phyloP scores from a whole-genome alignment of 2,329 filamentous ascomycete species.

The Exophiala sp. region DNA sequence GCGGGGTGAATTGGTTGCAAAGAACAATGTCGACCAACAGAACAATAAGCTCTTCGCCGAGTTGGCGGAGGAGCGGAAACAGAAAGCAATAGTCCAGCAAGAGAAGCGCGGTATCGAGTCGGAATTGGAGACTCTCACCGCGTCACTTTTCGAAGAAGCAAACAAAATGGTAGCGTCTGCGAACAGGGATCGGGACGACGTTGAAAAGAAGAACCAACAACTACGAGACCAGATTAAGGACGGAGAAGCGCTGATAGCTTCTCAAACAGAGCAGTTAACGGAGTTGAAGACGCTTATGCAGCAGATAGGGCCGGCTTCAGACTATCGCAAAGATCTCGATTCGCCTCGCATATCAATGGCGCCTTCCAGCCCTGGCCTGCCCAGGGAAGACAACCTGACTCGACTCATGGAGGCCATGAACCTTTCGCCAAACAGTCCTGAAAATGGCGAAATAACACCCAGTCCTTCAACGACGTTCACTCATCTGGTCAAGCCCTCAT shows the following conservation, averaged over 20 bases:
- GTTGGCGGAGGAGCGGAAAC: slow-evolving; percentile 62
- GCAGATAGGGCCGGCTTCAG: slow-evolving; percentile 59
- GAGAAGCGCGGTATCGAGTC: slow-evolving; percentile 88
- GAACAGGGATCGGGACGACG: slow-evolving; percentile 75
- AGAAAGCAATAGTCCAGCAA: slow-evolving; percentile 64
- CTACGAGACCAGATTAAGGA: slow-evolving; percentile 80
- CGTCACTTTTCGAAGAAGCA: slow-evolving; percentile 94
- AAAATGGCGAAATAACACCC: slow-evolving; percentile 53
- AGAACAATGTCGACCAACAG: slow-evolving; percentile 70
- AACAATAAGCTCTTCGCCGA: slow-evolving; percentile 58
- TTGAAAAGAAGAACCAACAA: slow-evolving; percentile 83
- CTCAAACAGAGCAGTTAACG: slow-evolving; percentile 86
- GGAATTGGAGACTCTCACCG: slow-evolving; percentile 85
- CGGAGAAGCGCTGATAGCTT: slow-evolving; percentile 78
- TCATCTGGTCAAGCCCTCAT: slow-evolving; percentile 76
- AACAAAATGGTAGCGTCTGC: slow-evolving; percentile 96
- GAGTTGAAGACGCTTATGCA: slow-evolving; percentile 93
- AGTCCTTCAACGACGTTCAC: slow-evolving; percentile 70
- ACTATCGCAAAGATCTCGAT: slow-evolving; percentile 66
- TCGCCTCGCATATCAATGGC: slow-evolving; percentile 64
- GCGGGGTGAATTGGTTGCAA: slow-evolving; percentile 71
- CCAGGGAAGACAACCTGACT: slow-evolving; percentile 54
- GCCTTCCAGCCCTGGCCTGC: slow-evolving; percentile 72
- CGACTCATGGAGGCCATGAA: slow-evolving; percentile 61
- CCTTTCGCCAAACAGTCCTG: slow-evolving; percentile 48